A percentile compares a stretch with the other conserved stretches of the same genome.
phyloP scores from a whole-genome alignment of 345 rosid genomes.

The Melastoma malabathricum region DNA sequence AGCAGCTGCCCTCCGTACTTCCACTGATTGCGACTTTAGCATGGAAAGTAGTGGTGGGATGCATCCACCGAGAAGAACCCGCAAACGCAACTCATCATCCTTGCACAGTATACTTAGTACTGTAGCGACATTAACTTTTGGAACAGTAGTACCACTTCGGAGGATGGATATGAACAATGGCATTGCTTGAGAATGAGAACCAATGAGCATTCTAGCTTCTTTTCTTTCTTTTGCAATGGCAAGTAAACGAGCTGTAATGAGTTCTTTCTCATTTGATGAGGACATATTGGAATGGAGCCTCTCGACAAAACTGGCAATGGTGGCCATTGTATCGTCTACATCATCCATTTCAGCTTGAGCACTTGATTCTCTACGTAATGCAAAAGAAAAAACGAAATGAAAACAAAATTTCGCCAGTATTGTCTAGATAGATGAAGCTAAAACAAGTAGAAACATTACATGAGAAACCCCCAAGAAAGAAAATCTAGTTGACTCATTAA shows the following conservation, averaged over 20 bases:
- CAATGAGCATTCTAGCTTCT: constrained; percentile 61
- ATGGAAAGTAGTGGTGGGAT: constrained; percentile 74
- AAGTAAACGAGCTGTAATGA: constrained; percentile 56
- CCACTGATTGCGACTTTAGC: constrained; percentile 58
- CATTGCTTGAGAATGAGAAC: constrained; percentile 69
- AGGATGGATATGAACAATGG: constrained; percentile 73
- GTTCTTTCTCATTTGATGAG: constrained; percentile 63
- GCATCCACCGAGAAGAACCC: constrained; percentile 85
- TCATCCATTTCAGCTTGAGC: constrained; percentile 33
- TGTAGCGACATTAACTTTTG: constrained; percentile 67
- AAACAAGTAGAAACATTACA: too few relatives aligned
- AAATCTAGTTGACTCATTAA: too few relatives aligned
- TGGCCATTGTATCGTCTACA: constrained; percentile 41
- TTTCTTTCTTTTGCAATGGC: constrained; percentile 54
- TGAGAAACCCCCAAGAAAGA: too few relatives aligned
- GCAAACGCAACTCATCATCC: constrained; percentile 62
- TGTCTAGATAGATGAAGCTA: too few relatives aligned
- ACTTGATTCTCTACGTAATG: constrained; percentile 34
- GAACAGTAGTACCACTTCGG: constrained; percentile 50
- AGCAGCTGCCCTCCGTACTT: constrained; percentile 66
- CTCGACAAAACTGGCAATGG: constrained; percentile 60
- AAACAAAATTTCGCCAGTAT: too few relatives aligned
- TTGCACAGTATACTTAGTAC: constrained; percentile 51
- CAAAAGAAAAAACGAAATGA: background rate
- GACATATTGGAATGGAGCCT: constrained; percentile 57